Base-by-base conservation (phyloP, 768 basidiomycete species). In the Cystofilobasidium macerans region DNA sequence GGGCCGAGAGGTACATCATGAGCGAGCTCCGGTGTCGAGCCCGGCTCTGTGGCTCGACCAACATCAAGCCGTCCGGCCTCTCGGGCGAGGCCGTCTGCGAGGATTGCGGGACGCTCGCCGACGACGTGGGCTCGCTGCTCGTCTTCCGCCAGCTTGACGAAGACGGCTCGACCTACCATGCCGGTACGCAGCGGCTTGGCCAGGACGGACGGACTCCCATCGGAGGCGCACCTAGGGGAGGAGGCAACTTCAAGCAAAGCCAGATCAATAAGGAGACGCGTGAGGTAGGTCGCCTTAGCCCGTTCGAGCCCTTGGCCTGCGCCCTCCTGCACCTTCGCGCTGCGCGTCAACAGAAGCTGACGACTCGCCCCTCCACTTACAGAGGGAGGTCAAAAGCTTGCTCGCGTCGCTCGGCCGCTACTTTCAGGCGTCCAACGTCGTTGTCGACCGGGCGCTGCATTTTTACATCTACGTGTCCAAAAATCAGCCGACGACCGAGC, bases 1-100 rank as follows among this genome's bases (percentile, higher is more conserved):
- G 16, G 16, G 2, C 48, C 9, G 5, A 9, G 48, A 5, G 18
- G 3, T 20, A 16, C 45, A 24, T 24, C 45, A 47, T 47, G 45
- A 13, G 7, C n/a, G 7, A 6, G 45, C n/a, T 24, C n/a, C 2
- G n/a, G 18, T 65, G 64, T 24, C 54, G 26, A 5, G 30, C 64
- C 12, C n/a, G n/a, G n/a, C n/a, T n/a, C n/a, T 65, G 64, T 36
- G 64, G 54, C 6, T 58, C 57, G 35, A 38, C 11, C 43, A 45
- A 45, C 51, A 26, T 67, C 42, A 32, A 33, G 1, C 40, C 53
- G 22, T 67, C 65, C 8, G 65, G 60, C 54, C 53, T 48, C 33
- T 57, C 42, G 13, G 65, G 65, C 12, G 65, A 67, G 30, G 43
- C 60, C 24, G 65, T 67, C 32, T 67, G 65, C 60, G 53, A 36